phyloP scores from a whole-genome alignment of 139 green algal genomes.

The Pycnococcus provasolii region DNA sequence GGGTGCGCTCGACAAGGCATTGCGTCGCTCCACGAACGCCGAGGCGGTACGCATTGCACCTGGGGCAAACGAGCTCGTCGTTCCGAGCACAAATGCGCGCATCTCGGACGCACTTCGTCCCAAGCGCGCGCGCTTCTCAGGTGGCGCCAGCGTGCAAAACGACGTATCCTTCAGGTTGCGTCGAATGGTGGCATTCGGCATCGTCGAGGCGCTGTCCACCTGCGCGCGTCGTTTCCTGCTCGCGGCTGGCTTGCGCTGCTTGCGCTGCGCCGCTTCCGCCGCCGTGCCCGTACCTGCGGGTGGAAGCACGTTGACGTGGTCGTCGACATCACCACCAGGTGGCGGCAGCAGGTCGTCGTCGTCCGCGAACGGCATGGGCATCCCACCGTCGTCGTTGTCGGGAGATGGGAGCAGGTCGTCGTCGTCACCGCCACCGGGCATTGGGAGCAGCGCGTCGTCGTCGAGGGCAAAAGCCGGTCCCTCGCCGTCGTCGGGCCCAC shows the following conservation, averaged over 20 bases:
- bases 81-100: too few relatives aligned
- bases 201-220: not conserved
- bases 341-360: not conserved
- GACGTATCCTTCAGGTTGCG: constrained; percentile 5
- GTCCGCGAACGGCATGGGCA: not conserved
- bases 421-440: not conserved
- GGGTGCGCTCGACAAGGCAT: too few relatives aligned
- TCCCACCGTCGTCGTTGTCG: not conserved
- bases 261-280: not conserved
- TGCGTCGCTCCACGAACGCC: too few relatives aligned
- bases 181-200: constrained; percentile 11
- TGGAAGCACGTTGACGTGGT: not conserved
- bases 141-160: too few relatives aligned
- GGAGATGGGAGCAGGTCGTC: not conserved
- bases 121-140: too few relatives aligned
- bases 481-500: not conserved
- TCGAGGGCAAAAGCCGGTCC: not conserved
- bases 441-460: not conserved
- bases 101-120: too few relatives aligned
- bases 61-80: too few relatives aligned
- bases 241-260: not conserved
- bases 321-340: not conserved
- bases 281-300: not conserved
- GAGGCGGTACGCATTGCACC: too few relatives aligned
- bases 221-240: too few relatives aligned